These are phyloP conservation scores for Schizochytrium sp. DNA, from an alignment of 108 stramenopile species.

Conservation along the genomic window DNA sequence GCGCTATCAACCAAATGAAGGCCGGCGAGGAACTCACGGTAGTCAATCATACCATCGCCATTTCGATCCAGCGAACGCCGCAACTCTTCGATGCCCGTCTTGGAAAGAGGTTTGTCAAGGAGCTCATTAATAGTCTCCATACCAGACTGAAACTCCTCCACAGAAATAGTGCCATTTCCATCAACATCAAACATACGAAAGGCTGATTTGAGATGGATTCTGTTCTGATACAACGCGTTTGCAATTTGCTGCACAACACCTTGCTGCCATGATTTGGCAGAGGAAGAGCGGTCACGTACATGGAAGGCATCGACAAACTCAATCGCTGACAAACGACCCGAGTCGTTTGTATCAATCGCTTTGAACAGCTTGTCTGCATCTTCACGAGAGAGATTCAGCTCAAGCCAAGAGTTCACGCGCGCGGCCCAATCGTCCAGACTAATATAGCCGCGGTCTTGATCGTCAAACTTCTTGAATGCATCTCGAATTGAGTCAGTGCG, in stretches of 20 bases:
- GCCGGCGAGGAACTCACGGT: conserved; percentile 73
- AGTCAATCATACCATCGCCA: conserved; percentile 71
- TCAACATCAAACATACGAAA: conserved; percentile 73
- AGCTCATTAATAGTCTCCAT: conserved; percentile 67
- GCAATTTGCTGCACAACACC: conserved; percentile 72
- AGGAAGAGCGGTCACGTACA: not conserved
- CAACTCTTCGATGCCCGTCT: conserved; percentile 70
- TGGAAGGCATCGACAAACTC: conserved; percentile 63
- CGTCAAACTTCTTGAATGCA: conserved; percentile 58
- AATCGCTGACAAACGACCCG: conserved; percentile 23
- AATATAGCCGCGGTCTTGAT: not conserved
- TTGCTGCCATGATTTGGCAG: conserved; percentile 68
- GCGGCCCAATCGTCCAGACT: conserved; percentile 63
- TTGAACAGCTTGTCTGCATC: conserved; percentile 11
- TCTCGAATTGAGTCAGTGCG: not conserved
- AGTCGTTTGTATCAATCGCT: conserved; percentile 34
- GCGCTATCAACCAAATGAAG: conserved; percentile 66
- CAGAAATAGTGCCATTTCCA: conserved; percentile 64
- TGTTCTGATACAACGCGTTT: conserved; percentile 75
- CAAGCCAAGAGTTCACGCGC: conserved; percentile 58
- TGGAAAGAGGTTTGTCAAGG: conserved; percentile 69
- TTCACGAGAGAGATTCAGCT: conserved; percentile 50
- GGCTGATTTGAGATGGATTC: conserved; percentile 69
- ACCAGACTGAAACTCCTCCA: conserved; percentile 69
- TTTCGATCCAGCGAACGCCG: conserved; percentile 71